Conservation (phyloP, 148 eudicot species). For the Hydrangea macrophylla region DNA sequence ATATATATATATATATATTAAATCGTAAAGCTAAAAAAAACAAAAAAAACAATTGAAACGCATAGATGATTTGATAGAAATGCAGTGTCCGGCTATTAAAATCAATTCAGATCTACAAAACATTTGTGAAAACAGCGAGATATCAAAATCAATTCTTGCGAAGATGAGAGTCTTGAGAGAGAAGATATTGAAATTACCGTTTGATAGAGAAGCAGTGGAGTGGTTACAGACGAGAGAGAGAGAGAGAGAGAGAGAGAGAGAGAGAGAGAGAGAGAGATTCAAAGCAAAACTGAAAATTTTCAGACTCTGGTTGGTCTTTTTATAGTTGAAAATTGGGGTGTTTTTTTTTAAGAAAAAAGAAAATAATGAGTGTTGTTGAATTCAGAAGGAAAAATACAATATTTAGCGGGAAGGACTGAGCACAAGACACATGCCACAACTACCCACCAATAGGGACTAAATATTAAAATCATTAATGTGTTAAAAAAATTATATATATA, state of each 20-base stretch:
- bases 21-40: too few species aligned
- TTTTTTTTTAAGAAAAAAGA: too few species aligned
- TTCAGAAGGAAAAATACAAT: too few species aligned
- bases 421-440: too few species aligned
- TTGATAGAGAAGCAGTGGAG: neutral
- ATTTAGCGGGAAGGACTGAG: too few species aligned
- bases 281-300: neutral
- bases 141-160: neutral
- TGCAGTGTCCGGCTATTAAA: neutral
- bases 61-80: neutral
- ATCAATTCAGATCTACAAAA: neutral
- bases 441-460: too few species aligned
- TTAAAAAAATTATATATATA: too few species aligned
- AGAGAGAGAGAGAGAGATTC: slow-evolving; percentile 5
- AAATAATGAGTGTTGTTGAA: too few species aligned
- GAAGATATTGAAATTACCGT: slow-evolving; percentile 4
- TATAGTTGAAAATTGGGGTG: neutral
- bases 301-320: neutral
- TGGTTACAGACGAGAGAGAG: neutral
- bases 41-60: slow-evolving; percentile 1
- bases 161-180: neutral
- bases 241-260: neutral
- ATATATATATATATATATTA: too few species aligned
- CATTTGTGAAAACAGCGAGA: neutral
- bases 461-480: too few species aligned